Conservation (phyloP, 495 filamentous ascomycete genomes). For the Podospora tetraspora region DNA sequence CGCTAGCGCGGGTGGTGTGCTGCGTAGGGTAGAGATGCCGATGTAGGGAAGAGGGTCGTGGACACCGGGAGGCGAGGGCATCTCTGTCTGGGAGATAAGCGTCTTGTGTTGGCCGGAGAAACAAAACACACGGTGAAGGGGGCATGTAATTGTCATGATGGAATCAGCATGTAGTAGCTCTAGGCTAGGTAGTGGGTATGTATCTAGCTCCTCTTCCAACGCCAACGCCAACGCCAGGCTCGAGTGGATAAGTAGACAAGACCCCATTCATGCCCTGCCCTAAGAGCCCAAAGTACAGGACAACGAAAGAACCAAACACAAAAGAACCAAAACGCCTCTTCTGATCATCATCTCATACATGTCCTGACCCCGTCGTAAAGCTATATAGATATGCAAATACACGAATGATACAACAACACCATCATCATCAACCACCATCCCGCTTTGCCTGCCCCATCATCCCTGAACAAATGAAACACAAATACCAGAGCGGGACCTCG, state of each 20-base stretch:
- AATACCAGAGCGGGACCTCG: not conserved
- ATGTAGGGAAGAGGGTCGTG: no score
- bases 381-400: not conserved
- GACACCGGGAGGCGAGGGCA: not conserved
- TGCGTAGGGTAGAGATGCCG: not conserved
- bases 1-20: not conserved
- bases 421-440: not conserved
- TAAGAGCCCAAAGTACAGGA: not conserved
- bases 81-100: not conserved
- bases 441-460: not conserved
- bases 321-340: not conserved
- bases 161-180: not conserved
- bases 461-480: not conserved
- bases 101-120: not conserved
- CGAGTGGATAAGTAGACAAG: not conserved
- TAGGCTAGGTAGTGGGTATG: not conserved
- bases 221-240: not conserved
- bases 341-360: not conserved
- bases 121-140: not conserved
- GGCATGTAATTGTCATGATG: not conserved
- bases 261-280: not conserved
- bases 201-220: not conserved
- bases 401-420: not conserved
- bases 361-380: not conserved
- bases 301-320: not conserved